phyloP scores from a whole-genome alignment of 441 rosid genomes.

The Arabidopsis hybrid region DNA sequence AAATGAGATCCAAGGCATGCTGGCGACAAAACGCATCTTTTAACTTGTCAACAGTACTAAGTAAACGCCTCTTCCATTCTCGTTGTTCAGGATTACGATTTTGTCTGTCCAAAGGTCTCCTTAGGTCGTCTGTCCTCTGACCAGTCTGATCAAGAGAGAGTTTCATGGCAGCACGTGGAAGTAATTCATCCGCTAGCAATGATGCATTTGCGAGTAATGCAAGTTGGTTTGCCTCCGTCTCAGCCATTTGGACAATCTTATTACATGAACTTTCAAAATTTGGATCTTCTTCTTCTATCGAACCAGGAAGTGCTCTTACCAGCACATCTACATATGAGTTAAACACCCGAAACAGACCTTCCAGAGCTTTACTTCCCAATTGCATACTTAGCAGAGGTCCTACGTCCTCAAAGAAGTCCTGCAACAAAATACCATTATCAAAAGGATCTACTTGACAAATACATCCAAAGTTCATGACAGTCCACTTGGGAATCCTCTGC shows the following conservation, averaged over 20 bases:
- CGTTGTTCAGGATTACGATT: slow-evolving; percentile 98
- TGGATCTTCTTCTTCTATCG: slow-evolving; percentile 90
- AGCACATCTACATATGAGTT: slow-evolving; percentile 90
- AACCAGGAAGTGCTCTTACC: slow-evolving; percentile 93
- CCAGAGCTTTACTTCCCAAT: slow-evolving; percentile 92
- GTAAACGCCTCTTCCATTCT: slow-evolving; percentile 98
- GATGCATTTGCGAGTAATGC: slow-evolving; percentile 99
- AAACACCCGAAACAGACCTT: slow-evolving; percentile 94
- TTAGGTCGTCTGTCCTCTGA: slow-evolving; percentile 70
- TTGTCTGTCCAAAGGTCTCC: slow-evolving; percentile 87
- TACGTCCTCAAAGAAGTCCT: slow-evolving; percentile 99
- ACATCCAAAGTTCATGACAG: slow-evolving; percentile 3
- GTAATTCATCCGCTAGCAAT: slow-evolving; percentile 92
- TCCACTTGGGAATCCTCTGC: slow-evolving; percentile 10
- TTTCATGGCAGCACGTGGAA: slow-evolving; percentile 99
- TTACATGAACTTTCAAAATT: slow-evolving; percentile 79
- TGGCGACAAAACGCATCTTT: slow-evolving; percentile 94
- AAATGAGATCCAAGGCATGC: slow-evolving; percentile 97
- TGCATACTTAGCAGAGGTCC: slow-evolving; percentile 98
- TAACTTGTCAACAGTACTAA: slow-evolving; percentile 81
- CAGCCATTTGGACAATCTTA: slow-evolving; percentile 95
- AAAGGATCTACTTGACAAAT: slow-evolving; percentile 16
- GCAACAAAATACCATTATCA: slow-evolving; percentile 30
- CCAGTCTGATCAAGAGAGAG: slow-evolving; percentile 66
- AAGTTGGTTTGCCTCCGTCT: slow-evolving; percentile 92